These are phyloP conservation scores for Teratosphaeria nubilosa DNA, from an alignment of 2,329 filamentous ascomycete species.

Conservation along the genomic window DNA sequence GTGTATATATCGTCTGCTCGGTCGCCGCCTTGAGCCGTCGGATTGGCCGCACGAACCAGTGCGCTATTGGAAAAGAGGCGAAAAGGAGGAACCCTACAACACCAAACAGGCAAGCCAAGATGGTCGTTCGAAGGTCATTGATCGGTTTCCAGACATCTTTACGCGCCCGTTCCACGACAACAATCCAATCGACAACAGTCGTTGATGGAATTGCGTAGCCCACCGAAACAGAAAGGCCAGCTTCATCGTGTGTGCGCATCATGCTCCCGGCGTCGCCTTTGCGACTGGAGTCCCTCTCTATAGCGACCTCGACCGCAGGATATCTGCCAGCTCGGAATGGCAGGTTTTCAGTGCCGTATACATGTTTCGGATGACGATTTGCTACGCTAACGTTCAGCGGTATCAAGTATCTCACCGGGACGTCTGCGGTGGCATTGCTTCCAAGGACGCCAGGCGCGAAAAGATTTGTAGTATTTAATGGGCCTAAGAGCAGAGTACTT, in stretches of 20 bases:
- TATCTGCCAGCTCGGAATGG: conserved; percentile 54
- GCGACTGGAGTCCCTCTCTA: conserved; percentile 39
- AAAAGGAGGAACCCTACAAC: conserved; percentile 61
- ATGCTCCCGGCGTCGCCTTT: conserved; percentile 51
- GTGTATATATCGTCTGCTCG: conserved; percentile 59
- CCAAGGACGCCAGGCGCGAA: conserved; percentile 29
- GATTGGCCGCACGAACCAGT: conserved; percentile 73
- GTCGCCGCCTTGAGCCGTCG: conserved; percentile 65
- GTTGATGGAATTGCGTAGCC: conserved; percentile 65
- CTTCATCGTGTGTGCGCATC: conserved; percentile 63
- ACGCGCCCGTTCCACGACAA: conserved; percentile 68
- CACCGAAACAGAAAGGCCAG: conserved; percentile 60
- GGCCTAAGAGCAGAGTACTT: conserved; percentile 60
- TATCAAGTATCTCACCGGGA: conserved; percentile 21
- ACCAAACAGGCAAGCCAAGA: conserved; percentile 76
- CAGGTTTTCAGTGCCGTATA: conserved; percentile 30
- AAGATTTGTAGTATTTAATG: conserved; percentile 53
- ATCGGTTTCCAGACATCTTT: conserved; percentile 70
- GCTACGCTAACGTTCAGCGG: conserved; percentile 18
- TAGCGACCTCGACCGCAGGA: conserved; percentile 52
- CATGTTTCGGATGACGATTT: conserved; percentile 18
- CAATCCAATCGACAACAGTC: conserved; percentile 65
- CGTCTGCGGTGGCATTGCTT: conserved; percentile 12
- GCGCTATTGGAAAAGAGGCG: conserved; percentile 66
- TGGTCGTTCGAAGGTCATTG: conserved; percentile 61